These are phyloP conservation scores for Sporothrix euskadiensis DNA, from an alignment of 2,329 filamentous ascomycete species.

Conservation along the genomic window DNA sequence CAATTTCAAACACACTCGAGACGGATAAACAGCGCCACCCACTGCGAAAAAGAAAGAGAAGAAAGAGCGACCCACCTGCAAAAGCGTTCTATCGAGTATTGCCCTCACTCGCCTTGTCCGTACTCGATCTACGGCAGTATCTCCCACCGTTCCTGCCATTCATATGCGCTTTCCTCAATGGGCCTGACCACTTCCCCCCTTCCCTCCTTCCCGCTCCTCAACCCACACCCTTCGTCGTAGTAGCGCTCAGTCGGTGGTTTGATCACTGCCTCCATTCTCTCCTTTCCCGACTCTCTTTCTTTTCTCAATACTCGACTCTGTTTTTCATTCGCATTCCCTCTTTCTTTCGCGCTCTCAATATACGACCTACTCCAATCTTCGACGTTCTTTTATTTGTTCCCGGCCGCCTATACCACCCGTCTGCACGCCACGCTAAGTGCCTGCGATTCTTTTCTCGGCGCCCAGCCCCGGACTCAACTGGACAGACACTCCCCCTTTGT, in stretches of 20 bases:
- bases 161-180: not conserved
- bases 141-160: not conserved
- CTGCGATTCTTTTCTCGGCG: conserved; percentile 26
- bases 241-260: not conserved
- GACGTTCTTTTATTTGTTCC: conserved; percentile 1
- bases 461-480: conserved; percentile 25
- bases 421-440: conserved; percentile 18
- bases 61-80: conserved; percentile 15
- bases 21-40: conserved; percentile 19
- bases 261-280: conserved; percentile 11
- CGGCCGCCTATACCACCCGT: not conserved
- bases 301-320: not conserved
- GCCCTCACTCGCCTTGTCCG: not conserved
- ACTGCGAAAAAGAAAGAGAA: not conserved
- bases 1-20: conserved; percentile 26
- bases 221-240: conserved; percentile 5
- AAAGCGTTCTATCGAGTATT: not conserved
- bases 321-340: not conserved
- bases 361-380: not conserved
- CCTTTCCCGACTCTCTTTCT: not conserved
- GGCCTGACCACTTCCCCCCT: conserved; percentile 6
- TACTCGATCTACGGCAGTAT: conserved; percentile 4
- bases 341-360: not conserved
- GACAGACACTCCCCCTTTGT: conserved; percentile 12
- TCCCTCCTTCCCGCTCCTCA: conserved; percentile 10